Conservation (phyloP, 345 rosid genomes). For the Acer campestre region DNA sequence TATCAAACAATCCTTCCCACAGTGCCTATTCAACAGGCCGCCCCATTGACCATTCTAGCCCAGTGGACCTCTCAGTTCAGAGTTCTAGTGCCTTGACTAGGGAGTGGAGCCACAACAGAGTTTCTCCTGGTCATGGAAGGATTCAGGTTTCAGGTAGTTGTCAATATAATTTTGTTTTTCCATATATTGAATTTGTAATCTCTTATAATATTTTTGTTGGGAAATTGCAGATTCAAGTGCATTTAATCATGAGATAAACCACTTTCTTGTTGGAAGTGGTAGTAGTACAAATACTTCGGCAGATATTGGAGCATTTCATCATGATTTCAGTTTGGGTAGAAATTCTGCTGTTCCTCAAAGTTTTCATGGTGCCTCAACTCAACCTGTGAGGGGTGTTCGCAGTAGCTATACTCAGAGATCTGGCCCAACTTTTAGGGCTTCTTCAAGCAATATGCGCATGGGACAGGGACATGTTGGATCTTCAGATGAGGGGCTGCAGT, state of each 20-base stretch:
- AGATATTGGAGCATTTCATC: slow-evolving; percentile 52
- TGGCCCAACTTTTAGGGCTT: slow-evolving; percentile 60
- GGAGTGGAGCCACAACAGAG: slow-evolving; percentile 61
- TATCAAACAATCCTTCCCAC: slow-evolving; percentile 44
- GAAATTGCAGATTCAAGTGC: slow-evolving; percentile 56
- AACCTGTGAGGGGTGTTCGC: slow-evolving; percentile 49
- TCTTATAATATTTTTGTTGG: slow-evolving; percentile 14
- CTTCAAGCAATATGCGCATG: slow-evolving; percentile 48
- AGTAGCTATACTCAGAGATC: slow-evolving; percentile 63
- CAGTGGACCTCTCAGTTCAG: slow-evolving; percentile 49
- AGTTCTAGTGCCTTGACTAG: slow-evolving; percentile 40
- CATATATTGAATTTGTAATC: neutral
- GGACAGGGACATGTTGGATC: slow-evolving; percentile 63
- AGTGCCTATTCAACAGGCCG: slow-evolving; percentile 43
- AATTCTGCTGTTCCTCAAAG: slow-evolving; percentile 47
- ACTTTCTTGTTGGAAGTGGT: slow-evolving; percentile 44
- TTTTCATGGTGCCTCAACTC: slow-evolving; percentile 50
- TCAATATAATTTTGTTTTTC: neutral
- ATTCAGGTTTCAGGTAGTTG: slow-evolving; percentile 43
- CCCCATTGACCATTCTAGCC: slow-evolving; percentile 44
- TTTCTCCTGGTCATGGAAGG: slow-evolving; percentile 59
- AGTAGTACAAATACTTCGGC: slow-evolving; percentile 37
- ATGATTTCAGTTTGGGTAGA: slow-evolving; percentile 51
- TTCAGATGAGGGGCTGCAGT: slow-evolving; percentile 56
- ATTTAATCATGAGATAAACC: slow-evolving; percentile 51